A percentile compares a stretch with the other conserved stretches of the same genome.
phyloP scores from a whole-genome alignment of 2,329 filamentous ascomycete species.

The Colletotrichum lupini region DNA sequence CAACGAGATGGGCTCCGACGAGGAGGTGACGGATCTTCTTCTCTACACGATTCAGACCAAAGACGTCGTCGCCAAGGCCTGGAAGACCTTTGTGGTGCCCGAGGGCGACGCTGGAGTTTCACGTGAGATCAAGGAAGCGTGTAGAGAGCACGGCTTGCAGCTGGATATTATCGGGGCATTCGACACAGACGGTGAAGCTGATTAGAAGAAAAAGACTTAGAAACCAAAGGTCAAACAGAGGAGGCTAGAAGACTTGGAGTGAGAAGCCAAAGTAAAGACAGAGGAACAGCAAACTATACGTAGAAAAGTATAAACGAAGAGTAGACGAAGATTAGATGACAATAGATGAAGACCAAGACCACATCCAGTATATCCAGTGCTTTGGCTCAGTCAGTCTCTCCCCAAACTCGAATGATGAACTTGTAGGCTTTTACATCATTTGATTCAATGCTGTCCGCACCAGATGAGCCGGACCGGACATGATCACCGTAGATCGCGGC shows the following conservation, averaged over 20 bases:
- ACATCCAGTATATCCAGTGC: neutral
- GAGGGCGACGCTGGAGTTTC: constrained; percentile 48
- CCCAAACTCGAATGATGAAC: neutral
- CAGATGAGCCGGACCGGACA: neutral
- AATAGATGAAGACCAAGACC: neutral
- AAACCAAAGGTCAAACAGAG: neutral
- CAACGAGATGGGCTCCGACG: constrained; percentile 57
- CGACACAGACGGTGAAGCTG: constrained; percentile 30
- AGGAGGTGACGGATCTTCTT: constrained; percentile 58
- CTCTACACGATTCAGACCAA: constrained; percentile 53
- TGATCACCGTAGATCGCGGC: neutral
- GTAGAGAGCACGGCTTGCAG: constrained; percentile 45
- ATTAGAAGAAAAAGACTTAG: neutral
- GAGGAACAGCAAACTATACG: neutral
- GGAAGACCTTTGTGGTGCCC: constrained; percentile 51
- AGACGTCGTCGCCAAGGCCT: constrained; percentile 48
- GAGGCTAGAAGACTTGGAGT: neutral
- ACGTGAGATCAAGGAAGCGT: constrained; percentile 47
- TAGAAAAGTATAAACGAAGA: neutral
- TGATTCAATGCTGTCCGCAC: neutral
- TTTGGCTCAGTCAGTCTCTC: neutral
- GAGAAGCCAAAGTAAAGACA: neutral
- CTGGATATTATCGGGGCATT: constrained; percentile 47
- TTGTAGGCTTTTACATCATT: neutral
- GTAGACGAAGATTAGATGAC: neutral